phyloP scores from a whole-genome alignment of 225 moss, liverwort and hornwort species.

The Bryoerythrophyllum caledonicum region DNA sequence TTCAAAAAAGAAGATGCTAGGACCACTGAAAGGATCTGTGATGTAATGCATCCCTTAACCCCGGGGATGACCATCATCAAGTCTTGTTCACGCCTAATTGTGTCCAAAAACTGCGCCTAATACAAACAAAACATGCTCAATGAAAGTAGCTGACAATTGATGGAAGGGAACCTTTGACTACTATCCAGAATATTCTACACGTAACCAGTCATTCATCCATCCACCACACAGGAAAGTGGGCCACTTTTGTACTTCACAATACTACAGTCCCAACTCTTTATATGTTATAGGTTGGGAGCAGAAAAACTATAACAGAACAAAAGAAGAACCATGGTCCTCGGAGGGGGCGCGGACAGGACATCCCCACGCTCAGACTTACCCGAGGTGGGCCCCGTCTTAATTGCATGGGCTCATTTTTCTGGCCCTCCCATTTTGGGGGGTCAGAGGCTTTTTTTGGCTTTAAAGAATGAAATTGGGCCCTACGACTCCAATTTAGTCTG shows the following conservation, averaged over 20 bases:
- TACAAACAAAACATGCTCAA: neutral
- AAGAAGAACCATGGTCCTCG: too few relatives aligned
- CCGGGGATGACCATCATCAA: neutral
- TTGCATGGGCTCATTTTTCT: too few relatives aligned
- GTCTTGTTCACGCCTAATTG: slow-evolving; percentile 3
- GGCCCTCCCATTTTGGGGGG: too few relatives aligned
- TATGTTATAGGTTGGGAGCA: too few relatives aligned
- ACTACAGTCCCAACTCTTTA: too few relatives aligned
- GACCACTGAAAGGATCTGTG: neutral
- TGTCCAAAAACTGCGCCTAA: neutral
- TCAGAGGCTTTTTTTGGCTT: too few relatives aligned
- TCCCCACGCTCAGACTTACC: too few relatives aligned
- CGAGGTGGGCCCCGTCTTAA: too few relatives aligned
- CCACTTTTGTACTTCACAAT: neutral
- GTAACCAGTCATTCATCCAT: neutral
- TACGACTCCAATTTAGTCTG: too few relatives aligned
- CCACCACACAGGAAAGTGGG: neutral
- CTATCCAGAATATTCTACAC: neutral
- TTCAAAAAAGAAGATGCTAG: neutral
- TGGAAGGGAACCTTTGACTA: neutral
- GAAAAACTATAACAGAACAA: too few relatives aligned
- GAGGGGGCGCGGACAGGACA: too few relatives aligned
- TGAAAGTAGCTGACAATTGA: neutral
- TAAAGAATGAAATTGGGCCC: too few relatives aligned
- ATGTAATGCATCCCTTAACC: neutral